Conservation (phyloP, 2,329 filamentous ascomycete species). For the Colletotrichum zoysiae region DNA sequence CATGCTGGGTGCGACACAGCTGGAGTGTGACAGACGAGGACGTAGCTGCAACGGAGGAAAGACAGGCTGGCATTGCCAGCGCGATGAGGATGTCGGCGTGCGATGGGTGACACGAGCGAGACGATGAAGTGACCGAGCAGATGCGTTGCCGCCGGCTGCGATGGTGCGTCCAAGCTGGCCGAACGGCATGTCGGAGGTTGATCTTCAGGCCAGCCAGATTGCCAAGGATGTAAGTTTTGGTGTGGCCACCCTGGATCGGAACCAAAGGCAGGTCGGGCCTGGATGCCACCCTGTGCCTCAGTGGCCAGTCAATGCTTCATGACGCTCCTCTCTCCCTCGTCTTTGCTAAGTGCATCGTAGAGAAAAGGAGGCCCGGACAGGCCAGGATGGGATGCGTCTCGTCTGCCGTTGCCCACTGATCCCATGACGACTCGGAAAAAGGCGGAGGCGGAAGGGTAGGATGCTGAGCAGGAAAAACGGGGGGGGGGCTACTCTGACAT, state of each 20-base stretch:
- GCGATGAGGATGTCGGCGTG: conserved; percentile 6
- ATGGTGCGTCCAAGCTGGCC: neutral
- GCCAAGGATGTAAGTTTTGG: conserved; percentile 17
- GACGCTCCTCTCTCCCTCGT: too few relatives aligned
- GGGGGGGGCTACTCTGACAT: conserved; percentile 24
- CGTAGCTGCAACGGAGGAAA: conserved; percentile 13
- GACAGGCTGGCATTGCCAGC: conserved; percentile 7
- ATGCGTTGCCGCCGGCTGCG: neutral
- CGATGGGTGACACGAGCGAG: conserved; percentile 19
- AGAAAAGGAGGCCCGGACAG: conserved; percentile 13
- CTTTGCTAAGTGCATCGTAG: conserved; percentile 15
- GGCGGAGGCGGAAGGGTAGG: neutral
- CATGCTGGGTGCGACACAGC: neutral
- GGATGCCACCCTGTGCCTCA: neutral
- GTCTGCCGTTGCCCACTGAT: neutral
- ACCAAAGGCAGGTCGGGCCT: neutral
- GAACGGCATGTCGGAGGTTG: conserved; percentile 1
- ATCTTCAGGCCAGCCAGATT: conserved; percentile 22
- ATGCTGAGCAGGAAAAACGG: neutral
- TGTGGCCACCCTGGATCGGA: conserved; percentile 26
- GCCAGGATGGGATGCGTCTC: neutral
- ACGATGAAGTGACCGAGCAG: conserved; percentile 20
- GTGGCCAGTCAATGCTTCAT: neutral
- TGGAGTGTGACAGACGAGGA: conserved; percentile 33
- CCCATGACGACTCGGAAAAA: conserved; percentile 7